phyloP scores from a whole-genome alignment of 805 yeast genomes.

The Kodamaea nitidulidarum region DNA sequence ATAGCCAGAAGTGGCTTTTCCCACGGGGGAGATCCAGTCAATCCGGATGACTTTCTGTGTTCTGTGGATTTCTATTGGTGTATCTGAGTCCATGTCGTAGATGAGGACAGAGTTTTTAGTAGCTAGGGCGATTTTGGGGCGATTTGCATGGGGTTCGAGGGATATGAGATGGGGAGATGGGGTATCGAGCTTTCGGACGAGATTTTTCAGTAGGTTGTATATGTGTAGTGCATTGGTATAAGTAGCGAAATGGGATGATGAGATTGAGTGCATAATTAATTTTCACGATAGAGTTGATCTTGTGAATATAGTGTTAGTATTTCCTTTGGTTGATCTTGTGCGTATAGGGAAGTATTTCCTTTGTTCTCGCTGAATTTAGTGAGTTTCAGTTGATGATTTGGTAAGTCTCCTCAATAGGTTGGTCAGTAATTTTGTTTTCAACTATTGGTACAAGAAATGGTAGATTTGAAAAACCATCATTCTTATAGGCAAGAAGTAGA shows the following conservation, averaged over 20 bases:
- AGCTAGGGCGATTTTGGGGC: conserved; percentile 30
- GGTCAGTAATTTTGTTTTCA: no score
- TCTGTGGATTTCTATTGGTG: conserved; percentile 33
- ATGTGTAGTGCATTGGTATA: background rate
- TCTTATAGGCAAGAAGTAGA: no score
- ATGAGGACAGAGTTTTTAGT: background rate
- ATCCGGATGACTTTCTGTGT: conserved; percentile 29
- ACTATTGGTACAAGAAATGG: no score
- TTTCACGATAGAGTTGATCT: no score
- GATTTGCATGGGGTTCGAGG: conserved; percentile 4
- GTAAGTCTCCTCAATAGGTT: no score
- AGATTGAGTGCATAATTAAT: conserved; percentile 10
- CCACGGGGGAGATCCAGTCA: conserved; percentile 34
- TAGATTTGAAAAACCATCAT: no score
- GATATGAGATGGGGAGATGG: background rate
- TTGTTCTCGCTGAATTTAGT: no score
- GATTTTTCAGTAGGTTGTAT: background rate
- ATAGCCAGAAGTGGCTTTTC: conserved; percentile 20
- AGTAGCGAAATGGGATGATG: conserved; percentile 19
- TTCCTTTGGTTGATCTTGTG: no score
- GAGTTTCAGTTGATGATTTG: no score
- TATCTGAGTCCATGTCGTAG: conserved; percentile 5
- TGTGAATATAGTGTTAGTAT: no score
- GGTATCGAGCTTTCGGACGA: background rate
- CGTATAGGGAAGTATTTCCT: no score